Evolutionary conservation across 495 filamentous ascomycete genomes (phyloP).

Genomic region (Filosporella fistucella): DNA sequence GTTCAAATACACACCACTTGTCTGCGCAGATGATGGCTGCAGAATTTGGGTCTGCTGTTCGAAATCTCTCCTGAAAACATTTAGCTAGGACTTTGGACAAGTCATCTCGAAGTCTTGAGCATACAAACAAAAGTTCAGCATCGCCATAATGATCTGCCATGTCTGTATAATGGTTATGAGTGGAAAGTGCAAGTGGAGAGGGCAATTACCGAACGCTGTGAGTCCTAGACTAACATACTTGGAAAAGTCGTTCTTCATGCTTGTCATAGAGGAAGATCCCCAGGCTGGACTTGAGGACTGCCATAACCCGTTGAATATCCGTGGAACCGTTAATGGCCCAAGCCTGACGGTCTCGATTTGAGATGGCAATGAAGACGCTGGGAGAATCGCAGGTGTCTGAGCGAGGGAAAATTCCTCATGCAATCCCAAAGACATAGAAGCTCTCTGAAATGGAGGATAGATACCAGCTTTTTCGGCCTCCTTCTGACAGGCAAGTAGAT

Average conservation of each 20-base stretch:
- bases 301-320: slow-evolving; percentile 40
- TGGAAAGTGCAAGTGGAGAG: neutral
- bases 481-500: neutral
- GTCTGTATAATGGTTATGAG: slow-evolving; percentile 19
- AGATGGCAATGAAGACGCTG: too few relatives aligned
- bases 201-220: slow-evolving; percentile 23
- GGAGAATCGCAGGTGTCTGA: too few relatives aligned
- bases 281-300: slow-evolving; percentile 42
- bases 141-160: slow-evolving; percentile 47
- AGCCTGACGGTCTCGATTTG: slow-evolving; percentile 31
- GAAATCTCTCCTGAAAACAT: slow-evolving; percentile 32
- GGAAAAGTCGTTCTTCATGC: slow-evolving; percentile 23
- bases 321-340: slow-evolving; percentile 27
- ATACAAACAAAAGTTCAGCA: slow-evolving; percentile 30
- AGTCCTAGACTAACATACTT: slow-evolving; percentile 25
- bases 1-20: slow-evolving; percentile 35
- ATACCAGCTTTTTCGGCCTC: too few relatives aligned
- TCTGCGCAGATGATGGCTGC: slow-evolving; percentile 33
- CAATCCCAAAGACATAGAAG: too few relatives aligned
- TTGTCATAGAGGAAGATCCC: slow-evolving; percentile 31
- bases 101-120: neutral
- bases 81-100: neutral
- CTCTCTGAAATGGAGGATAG: too few relatives aligned
- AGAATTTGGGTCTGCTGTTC: slow-evolving; percentile 25
- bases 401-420: too few relatives aligned